Base-by-base conservation (phyloP, 495 filamentous ascomycete genomes). In the Penicillium subrubescens region DNA sequence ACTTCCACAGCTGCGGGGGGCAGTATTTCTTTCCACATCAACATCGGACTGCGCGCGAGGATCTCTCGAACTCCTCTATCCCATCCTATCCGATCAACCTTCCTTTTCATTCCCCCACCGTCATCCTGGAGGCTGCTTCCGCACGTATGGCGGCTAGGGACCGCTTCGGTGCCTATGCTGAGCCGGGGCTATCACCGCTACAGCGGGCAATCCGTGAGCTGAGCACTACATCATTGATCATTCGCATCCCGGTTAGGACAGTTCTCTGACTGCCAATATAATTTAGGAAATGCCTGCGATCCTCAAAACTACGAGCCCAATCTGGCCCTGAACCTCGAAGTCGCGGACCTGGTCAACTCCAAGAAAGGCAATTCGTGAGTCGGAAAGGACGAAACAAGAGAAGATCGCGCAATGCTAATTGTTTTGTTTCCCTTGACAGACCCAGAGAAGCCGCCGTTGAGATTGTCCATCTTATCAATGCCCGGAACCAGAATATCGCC, bases 271-370 rank as follows among this genome's bases (percentile, higher is more conserved):
- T 3, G 17, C 2, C 59, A 8, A 17, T 31, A 1, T 46, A 17
- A 19, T 15, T 55, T 48, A 91, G 89, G 93, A 69, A 92, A 92
- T 79, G 95, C 95, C 68, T 97, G 95, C 78, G 94, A 94, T 73
- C 91, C 95, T 43, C 89, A 93, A 66, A 98, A 97, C 80, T 97
- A 92, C 82, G 96, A 98, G 80, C 93, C 95, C 61, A 97, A 98
- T 74, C 88, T 99, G 58, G 96, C 94, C 57, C 84, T 98, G 62
- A 93, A 94, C 77, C 90, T 99, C 74, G 95, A 99, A 86, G 97
- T 99, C 71, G 83, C 92, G 62, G 95, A 99, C 81, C 80, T 97
- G 65, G 91, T 99, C 82, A 99, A 99, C 75, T 89, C 90, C 71
- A 99, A 98, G 84, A 98, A 98, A 80, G 94, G 95, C 76, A 92